These are phyloP conservation scores for Fusarium coicis DNA, from an alignment of 2,329 filamentous ascomycete genomes.

Conservation along the genomic window DNA sequence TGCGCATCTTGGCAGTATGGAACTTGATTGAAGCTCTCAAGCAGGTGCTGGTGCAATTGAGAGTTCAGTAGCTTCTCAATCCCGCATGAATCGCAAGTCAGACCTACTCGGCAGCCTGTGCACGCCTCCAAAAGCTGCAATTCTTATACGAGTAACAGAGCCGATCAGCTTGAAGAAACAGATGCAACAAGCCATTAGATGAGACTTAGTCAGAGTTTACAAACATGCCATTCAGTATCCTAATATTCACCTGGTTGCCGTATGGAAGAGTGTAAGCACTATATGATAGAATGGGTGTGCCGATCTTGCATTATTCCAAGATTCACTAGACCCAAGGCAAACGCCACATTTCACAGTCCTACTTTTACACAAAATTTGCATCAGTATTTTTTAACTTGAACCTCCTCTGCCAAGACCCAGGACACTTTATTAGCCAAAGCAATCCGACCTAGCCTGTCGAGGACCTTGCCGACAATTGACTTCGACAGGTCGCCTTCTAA, in stretches of 20 bases:
- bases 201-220: background rate
- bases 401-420: background rate
- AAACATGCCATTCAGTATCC: background rate
- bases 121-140: background rate
- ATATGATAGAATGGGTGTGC: background rate
- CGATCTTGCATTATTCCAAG: background rate
- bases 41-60: rapidly evolving
- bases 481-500: background rate
- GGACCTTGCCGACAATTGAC: background rate
- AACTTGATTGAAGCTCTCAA: rapidly evolving
- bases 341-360: background rate
- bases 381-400: rapidly evolving
- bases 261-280: background rate
- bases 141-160: background rate
- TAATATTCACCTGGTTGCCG: too few species aligned
- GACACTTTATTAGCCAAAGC: background rate
- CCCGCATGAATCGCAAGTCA: background rate
- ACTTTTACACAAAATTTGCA: background rate
- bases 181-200: background rate
- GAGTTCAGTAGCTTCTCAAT: rapidly evolving
- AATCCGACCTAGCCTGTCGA: background rate
- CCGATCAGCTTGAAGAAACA: background rate
- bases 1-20: background rate
- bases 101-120: background rate
- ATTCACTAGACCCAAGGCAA: background rate